These are phyloP conservation scores for Vigna unguiculata DNA, from an alignment of 306 rosid species.

Conservation along the genomic window DNA sequence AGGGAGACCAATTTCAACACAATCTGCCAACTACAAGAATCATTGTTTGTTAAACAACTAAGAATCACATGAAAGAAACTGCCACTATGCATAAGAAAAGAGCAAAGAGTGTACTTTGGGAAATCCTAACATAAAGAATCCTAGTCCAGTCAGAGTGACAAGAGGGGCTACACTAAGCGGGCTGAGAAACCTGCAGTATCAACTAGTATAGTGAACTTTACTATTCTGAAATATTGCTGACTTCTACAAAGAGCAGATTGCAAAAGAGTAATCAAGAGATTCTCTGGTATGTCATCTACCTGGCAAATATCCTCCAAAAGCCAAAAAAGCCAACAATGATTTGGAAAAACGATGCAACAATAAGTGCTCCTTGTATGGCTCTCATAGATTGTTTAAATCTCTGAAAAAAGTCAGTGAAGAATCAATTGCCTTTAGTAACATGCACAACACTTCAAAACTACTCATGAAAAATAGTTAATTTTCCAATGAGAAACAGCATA, in stretches of 20 bases:
- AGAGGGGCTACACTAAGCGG: slow-evolving; percentile 87
- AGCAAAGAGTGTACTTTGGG: slow-evolving; percentile 60
- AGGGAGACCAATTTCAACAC: slow-evolving; percentile 95
- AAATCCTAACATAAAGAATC: slow-evolving; percentile 72
- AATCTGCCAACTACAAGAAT: slow-evolving; percentile 72
- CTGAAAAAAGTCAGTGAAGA: slow-evolving; percentile 49
- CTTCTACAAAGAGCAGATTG: slow-evolving; percentile 37
- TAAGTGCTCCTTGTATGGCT: slow-evolving; percentile 80
- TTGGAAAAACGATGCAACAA: slow-evolving; percentile 73
- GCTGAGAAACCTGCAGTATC: slow-evolving; percentile 72
- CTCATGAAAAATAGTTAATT: slow-evolving; percentile 20
- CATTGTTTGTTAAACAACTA: slow-evolving; percentile 35
- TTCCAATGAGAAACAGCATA: slow-evolving; percentile 13
- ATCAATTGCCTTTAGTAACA: slow-evolving; percentile 30
- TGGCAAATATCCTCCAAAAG: slow-evolving; percentile 74
- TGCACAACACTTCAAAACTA: slow-evolving; percentile 14
- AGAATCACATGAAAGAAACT: slow-evolving; percentile 24
- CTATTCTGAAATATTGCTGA: not conserved
- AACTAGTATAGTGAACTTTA: slow-evolving; percentile 20
- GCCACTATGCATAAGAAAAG: not conserved
- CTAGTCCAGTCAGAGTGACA: slow-evolving; percentile 86
- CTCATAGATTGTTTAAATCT: slow-evolving; percentile 75
- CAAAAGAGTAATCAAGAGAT: slow-evolving; percentile 10
- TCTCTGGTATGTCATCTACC: slow-evolving; percentile 47
- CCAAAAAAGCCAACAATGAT: slow-evolving; percentile 78